Evolutionary conservation across 1,284 basidiomycete species (phyloP).

Genomic region (Wallemia mellicola): DNA sequence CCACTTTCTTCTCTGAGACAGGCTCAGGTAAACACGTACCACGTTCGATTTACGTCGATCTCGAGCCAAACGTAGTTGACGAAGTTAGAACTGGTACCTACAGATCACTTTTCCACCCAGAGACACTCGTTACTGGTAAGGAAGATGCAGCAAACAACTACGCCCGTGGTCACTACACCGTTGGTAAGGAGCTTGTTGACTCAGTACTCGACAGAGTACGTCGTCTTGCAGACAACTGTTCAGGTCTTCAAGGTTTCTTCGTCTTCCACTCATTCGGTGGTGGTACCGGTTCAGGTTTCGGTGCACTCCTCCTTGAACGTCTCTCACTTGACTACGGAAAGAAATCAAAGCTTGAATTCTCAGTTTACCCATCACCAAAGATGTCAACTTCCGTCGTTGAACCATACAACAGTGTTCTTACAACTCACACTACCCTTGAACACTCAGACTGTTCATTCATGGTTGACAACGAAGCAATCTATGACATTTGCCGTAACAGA

Average conservation of each 20-base stretch:
- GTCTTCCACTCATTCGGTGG: constrained; percentile 99
- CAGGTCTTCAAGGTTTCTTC: constrained; percentile 96
- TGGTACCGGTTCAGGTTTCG: constrained; percentile 97
- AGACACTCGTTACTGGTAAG: constrained; percentile 95
- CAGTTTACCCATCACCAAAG: constrained; percentile 83
- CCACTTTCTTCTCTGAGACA: constrained; percentile 42
- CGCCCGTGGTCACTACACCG: constrained; percentile 90
- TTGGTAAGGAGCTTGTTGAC: constrained; percentile 77
- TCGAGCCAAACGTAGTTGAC: constrained; percentile 86
- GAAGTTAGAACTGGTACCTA: constrained; percentile 87
- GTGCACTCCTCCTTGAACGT: constrained; percentile 80
- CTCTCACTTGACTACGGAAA: constrained; percentile 96
- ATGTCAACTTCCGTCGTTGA: constrained; percentile 91
- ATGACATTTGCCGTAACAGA: constrained; percentile 95
- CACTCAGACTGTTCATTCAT: constrained; percentile 99
- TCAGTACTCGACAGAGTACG: constrained; percentile 84
- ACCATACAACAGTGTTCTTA: constrained; percentile 96
- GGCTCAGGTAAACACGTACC: constrained; percentile 89
- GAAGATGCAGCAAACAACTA: constrained; percentile 99
- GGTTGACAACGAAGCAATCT: constrained; percentile 88
- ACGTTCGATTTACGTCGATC: constrained; percentile 83
- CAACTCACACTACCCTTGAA: constrained; percentile 95
- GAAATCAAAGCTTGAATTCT: constrained; percentile 97
- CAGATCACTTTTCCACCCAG: constrained; percentile 87
- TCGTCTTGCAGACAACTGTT: constrained; percentile 87